Evolutionary conservation across 1,284 basidiomycete species (phyloP).

Genomic region (Microbotryum scabiosae): DNA sequence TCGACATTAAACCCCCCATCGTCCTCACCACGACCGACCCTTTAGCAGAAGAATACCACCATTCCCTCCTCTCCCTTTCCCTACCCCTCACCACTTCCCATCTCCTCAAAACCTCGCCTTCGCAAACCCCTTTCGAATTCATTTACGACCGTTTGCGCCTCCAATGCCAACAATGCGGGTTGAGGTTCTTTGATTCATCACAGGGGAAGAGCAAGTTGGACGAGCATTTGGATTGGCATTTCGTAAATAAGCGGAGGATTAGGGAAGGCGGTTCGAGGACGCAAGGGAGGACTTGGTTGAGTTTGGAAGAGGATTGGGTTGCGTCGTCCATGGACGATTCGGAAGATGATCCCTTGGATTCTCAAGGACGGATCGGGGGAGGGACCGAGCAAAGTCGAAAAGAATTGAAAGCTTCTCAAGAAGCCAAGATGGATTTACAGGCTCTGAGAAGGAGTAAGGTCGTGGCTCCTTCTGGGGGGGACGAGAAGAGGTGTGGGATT

Average conservation of each 20-base stretch:
- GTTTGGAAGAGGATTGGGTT: conserved; percentile 56
- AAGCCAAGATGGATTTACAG: conserved; percentile 56
- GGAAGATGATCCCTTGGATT: not conserved
- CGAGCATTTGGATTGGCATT: conserved; percentile 94
- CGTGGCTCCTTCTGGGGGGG: conserved; percentile 60
- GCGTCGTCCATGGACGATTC: too few relatives aligned
- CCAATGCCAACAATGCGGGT: conserved; percentile 89
- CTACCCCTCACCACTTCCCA: conserved; percentile 55
- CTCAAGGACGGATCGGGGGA: conserved; percentile 9
- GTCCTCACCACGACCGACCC: too few relatives aligned
- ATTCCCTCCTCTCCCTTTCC: conserved; percentile 44
- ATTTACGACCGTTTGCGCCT: conserved; percentile 65
- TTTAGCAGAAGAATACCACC: too few relatives aligned
- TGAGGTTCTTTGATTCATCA: conserved; percentile 67
- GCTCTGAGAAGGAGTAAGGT: conserved; percentile 70
- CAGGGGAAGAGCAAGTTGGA: conserved; percentile 70
- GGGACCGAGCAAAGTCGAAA: not conserved
- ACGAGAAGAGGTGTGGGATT: conserved; percentile 78
- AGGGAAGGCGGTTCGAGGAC: conserved; percentile 76
- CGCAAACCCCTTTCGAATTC: conserved; percentile 38
- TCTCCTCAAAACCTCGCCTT: conserved; percentile 6
- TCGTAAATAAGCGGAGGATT: conserved; percentile 83
- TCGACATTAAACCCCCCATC: not conserved
- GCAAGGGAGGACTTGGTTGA: conserved; percentile 85
- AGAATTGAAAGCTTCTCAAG: conserved; percentile 49